Conservation (phyloP, 1,284 basidiomycete species). For the Trichosporon inkin region DNA sequence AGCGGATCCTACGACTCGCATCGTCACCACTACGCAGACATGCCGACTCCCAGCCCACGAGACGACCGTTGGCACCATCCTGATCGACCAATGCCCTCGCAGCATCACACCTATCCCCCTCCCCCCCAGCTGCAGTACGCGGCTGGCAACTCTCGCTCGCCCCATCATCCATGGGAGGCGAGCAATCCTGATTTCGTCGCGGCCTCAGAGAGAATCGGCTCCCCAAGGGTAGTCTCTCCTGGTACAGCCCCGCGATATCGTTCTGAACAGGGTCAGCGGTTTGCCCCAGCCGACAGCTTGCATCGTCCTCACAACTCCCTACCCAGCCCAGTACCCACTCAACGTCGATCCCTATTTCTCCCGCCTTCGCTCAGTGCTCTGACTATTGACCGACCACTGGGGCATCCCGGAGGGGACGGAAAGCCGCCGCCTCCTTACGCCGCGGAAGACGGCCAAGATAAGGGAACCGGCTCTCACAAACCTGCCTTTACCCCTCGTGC, state of each 20-base stretch:
- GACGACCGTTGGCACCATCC: background rate
- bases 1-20: background rate
- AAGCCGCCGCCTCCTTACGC: background rate
- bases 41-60: background rate
- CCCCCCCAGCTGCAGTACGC: background rate
- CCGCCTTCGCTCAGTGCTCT: background rate
- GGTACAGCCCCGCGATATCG: background rate
- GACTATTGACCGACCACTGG: background rate
- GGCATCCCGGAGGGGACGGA: background rate
- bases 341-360: background rate
- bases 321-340: background rate
- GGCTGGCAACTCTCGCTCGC: constrained; percentile 3
- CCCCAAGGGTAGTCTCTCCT: background rate
- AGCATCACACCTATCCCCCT: background rate
- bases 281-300: background rate
- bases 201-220: background rate
- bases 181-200: background rate
- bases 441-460: background rate
- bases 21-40: background rate
- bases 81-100: background rate
- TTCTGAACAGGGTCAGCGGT: background rate
- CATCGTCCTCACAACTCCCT: background rate
- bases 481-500: background rate
- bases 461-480: background rate
- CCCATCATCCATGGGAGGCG: background rate